phyloP scores from a whole-genome alignment of 768 basidiomycete genomes.

The Rhodotorula paludigena region DNA sequence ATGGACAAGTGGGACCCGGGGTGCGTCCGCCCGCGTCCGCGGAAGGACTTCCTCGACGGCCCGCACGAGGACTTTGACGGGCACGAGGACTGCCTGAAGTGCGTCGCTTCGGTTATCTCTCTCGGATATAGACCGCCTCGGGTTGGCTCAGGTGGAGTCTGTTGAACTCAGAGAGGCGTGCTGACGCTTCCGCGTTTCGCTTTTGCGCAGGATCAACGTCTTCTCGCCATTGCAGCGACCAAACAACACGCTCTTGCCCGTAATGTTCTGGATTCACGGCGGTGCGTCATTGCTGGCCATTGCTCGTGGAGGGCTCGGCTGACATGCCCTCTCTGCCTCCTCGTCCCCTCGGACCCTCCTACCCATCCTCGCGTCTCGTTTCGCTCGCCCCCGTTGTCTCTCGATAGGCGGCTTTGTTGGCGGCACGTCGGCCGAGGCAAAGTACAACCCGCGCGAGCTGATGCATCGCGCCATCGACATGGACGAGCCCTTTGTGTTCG shows the following conservation, averaged over 20 bases:
- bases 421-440: constrained; percentile 19
- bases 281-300: constrained; percentile 35
- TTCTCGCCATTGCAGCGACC: constrained; percentile 20
- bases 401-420: constrained; percentile 39
- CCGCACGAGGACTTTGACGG: constrained; percentile 26
- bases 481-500: constrained; percentile 27
- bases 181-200: too few species aligned
- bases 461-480: constrained; percentile 20
- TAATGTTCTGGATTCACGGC: constrained; percentile 37
- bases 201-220: constrained; percentile 26
- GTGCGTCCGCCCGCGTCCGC: constrained; percentile 22
- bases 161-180: too few species aligned
- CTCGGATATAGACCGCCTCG: too few species aligned
- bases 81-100: constrained; percentile 38
- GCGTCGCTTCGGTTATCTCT: too few species aligned
- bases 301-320: too few species aligned
- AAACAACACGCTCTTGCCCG: constrained; percentile 23
- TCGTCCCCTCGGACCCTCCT: neutral
- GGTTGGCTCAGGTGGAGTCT: too few species aligned
- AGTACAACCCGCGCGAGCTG: constrained; percentile 31
- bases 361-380: neutral
- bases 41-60: constrained; percentile 19
- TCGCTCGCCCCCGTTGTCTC: too few species aligned
- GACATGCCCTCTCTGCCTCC: constrained; percentile 27
- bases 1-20: constrained; percentile 26